phyloP scores from a whole-genome alignment of 2,329 filamentous ascomycete genomes.

The Alternaria burnsii region DNA sequence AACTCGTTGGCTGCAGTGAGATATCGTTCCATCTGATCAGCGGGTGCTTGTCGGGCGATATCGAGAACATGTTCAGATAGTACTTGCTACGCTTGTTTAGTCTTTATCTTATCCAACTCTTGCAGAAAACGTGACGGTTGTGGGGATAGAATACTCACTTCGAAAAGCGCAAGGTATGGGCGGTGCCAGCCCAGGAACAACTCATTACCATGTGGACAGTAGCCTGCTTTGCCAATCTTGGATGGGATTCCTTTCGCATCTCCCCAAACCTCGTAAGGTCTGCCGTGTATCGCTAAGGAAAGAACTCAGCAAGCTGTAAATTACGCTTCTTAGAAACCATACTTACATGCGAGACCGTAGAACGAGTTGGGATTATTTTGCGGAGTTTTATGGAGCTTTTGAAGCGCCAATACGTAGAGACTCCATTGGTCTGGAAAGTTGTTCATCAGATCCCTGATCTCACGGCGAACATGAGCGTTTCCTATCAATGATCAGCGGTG shows the following conservation, averaged over 20 bases:
- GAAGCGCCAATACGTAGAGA: constrained; percentile 77
- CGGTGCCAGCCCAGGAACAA: constrained; percentile 88
- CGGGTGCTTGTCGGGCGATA: constrained; percentile 28
- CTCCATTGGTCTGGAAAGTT: constrained; percentile 73
- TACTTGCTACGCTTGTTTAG: constrained; percentile 35
- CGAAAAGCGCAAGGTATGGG: constrained; percentile 73
- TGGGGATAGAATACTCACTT: constrained; percentile 52
- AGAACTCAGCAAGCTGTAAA: background rate
- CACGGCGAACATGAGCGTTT: constrained; percentile 60
- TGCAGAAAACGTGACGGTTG: background rate
- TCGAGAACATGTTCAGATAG: constrained; percentile 33
- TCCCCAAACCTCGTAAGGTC: constrained; percentile 48
- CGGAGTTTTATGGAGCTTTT: constrained; percentile 71
- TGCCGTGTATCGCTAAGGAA: constrained; percentile 44
- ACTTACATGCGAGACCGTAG: constrained; percentile 76
- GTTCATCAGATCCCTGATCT: constrained; percentile 70
- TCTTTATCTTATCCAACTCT: no score
- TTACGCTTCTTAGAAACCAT: background rate
- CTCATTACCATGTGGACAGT: constrained; percentile 79
- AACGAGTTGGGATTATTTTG: constrained; percentile 73
- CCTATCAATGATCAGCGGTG: constrained; percentile 27
- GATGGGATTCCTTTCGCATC: constrained; percentile 46
- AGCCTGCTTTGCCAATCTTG: constrained; percentile 59
- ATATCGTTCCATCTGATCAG: constrained; percentile 30
- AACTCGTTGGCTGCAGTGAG: constrained; percentile 38